These are phyloP conservation scores for Hypoxylon sp. DNA, from an alignment of 2,329 filamentous ascomycete genomes.

Conservation along the genomic window DNA sequence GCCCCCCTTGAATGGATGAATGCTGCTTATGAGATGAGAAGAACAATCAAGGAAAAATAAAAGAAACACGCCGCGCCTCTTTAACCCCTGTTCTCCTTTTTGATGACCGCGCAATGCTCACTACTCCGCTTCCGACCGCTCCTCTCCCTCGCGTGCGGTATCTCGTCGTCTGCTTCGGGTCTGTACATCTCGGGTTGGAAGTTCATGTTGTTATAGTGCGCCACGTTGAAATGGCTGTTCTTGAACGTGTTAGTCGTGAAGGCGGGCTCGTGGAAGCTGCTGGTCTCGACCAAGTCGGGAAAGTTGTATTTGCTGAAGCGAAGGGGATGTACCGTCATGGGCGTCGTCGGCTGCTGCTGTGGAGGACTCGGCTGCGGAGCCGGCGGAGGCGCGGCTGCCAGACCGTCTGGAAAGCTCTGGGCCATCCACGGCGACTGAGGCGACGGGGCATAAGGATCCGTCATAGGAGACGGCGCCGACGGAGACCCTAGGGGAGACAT, in stretches of 20 bases:
- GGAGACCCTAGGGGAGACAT: conserved; percentile 48
- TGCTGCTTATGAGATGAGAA: conserved; percentile 12
- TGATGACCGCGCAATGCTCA: conserved; percentile 43
- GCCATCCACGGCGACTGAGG: conserved; percentile 51
- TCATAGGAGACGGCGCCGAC: conserved; percentile 46
- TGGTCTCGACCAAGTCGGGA: conserved; percentile 49
- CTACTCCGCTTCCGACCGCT: conserved; percentile 44
- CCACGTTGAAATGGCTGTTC: conserved; percentile 71
- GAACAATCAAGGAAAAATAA: conserved; percentile 25
- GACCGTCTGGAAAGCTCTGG: conserved; percentile 46
- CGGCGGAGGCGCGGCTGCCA: conserved; percentile 43
- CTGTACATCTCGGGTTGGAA: conserved; percentile 64
- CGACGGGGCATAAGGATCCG: conserved; percentile 45
- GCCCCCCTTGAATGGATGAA: conserved; percentile 34
- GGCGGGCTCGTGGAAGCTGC: conserved; percentile 52
- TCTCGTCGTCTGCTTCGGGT: conserved; percentile 51
- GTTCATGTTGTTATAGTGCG: conserved; percentile 71
- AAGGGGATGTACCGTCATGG: conserved; percentile 48
- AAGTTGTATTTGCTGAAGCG: conserved; percentile 66
- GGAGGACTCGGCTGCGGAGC: conserved; percentile 46
- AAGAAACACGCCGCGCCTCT: conserved; percentile 34
- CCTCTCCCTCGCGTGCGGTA: conserved; percentile 32
- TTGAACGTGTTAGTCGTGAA: conserved; percentile 68
- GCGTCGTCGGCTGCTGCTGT: conserved; percentile 41
- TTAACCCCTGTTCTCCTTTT: conserved; percentile 45